Base-by-base conservation (phyloP, 2,329 filamentous ascomycete species). In the Zymoseptoria brevis region DNA sequence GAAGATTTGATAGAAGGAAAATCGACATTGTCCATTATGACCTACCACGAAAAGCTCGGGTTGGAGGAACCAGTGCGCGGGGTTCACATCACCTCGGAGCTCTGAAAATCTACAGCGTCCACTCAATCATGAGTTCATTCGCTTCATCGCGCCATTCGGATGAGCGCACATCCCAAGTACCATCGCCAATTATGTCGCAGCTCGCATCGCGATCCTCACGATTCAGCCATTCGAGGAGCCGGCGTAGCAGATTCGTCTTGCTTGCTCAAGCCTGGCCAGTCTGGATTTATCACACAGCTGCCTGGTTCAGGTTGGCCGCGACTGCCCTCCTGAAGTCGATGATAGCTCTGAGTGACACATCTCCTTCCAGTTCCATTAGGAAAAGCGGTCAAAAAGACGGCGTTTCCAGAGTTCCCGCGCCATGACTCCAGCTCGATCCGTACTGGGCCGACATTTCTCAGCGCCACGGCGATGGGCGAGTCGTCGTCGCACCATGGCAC, bases 401-500 rank as follows among this genome's bases (percentile, higher is more conserved):
- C 73, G 8, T 68, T 73, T 1, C 70, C 73, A 21, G 64, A 51
- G 53, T 63, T 58, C 0, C 73, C 72, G 9, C 72, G 65, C 65
- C 67, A 71, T 8, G 72, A 66, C 53, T 72, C 71, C 50, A 73
- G 70, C 7, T 66, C 67, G n/a, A 77, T 73, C 35, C 71, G 71
- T 19, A 71, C 76, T 21, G 67, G 69, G 53, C 64, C 68, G n/a
- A 74, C 70, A 59, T 72, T 75, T 22, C 69, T 66, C 53, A 78
- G 59, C 1, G 74, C 71, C 22, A 75, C 66, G 7, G 68, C 69
- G 53, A 74, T 64, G 0, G 75, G 75, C 19, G 70, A 73, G 50
- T 67, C 57, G 26, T 75, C 71, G 58, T 75, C 73, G 29, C 69
- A 66, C 75, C 75, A 78, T 7, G 77, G 71, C 8, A 63, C 67